Evolutionary conservation across 1,284 basidiomycete genomes (phyloP), one percentile per base, ranked within the genome.

Genomic region (Neonothopanus nambi): DNA sequence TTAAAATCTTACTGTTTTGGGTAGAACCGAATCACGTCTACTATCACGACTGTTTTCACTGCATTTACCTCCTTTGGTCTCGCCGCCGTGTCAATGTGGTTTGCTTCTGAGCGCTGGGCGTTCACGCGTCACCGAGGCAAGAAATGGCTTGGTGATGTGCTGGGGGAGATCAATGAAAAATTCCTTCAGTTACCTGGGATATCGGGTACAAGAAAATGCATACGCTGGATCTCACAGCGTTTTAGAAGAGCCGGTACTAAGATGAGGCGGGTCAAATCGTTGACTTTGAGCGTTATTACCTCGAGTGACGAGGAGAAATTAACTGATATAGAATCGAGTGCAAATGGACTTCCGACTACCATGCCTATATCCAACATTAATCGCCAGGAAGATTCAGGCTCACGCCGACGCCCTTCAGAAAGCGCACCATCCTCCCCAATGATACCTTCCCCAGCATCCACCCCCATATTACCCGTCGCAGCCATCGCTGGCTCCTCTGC

Each of bases 11-110:
- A 26, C 36, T 53, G 21, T 30, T 47, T 55, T 42, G 56, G 15
- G 52, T 60, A 91, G 85, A 71, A 79, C 45, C 59, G 54, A 17
- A 69, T 85, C 41, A 88, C 86, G 1, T 84, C 80, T n/a, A 82
- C 79, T 0, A 74, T 89, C 49, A 89, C 89, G 2, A 86, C 88
- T 4, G 80, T 88, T 28, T 81, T 90, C 60, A 90, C 87, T 15
- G 78, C 77, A 13, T 82, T 87, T 61, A 89, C 87, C 21, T 87
- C 85, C 20, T 85, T 89, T 59, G 89, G 89, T 37, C 79, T 91
- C 17, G 72, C 78, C 17, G 87, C 87, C 7, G 87, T 91, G 8
- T 89, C 87, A 2, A 72, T 81, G 1, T 91, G 89, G 89, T 89
- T 91, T 64, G 81, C 81, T 5, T 86, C 82, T 5, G 88, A 91